Evolutionary conservation across 495 filamentous ascomycete species (phyloP).

Genomic region (Aspergillus asperescens): DNA sequence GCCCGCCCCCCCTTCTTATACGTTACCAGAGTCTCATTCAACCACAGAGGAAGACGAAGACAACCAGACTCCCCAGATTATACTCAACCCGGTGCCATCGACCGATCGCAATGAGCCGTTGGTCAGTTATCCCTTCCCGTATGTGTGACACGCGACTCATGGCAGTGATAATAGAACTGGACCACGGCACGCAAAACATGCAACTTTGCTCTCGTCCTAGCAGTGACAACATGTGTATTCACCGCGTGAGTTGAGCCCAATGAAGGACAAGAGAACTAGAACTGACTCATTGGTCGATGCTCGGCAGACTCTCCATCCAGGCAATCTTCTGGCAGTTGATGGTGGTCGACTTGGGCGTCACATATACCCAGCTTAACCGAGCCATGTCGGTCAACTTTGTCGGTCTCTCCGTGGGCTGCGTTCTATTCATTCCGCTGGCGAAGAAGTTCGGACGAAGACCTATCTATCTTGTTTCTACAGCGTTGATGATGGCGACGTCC

Average conservation of each 20-base stretch:
- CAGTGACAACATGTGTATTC: slow-evolving; percentile 30
- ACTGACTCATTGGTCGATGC: no score
- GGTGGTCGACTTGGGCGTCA: slow-evolving; percentile 26
- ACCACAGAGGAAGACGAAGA: slow-evolving; percentile 20
- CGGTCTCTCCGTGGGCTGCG: slow-evolving; percentile 28
- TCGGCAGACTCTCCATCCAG: slow-evolving; percentile 27
- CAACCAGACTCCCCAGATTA: slow-evolving; percentile 14
- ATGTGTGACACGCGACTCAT: not conserved
- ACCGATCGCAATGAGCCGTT: slow-evolving; percentile 34
- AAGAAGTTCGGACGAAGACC: slow-evolving; percentile 34
- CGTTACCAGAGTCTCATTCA: not conserved
- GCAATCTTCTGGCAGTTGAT: slow-evolving; percentile 36
- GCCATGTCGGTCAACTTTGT: slow-evolving; percentile 32
- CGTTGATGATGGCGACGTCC: slow-evolving; percentile 27
- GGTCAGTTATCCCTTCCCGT: slow-evolving; percentile 10
- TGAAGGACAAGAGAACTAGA: no score
- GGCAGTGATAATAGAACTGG: slow-evolving; percentile 28
- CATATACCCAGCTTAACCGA: slow-evolving; percentile 25
- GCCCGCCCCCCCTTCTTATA: not conserved
- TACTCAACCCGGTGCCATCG: slow-evolving; percentile 29
- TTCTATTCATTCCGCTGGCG: slow-evolving; percentile 32
- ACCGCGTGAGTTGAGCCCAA: slow-evolving; percentile 34
- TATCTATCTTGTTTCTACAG: slow-evolving; percentile 29
- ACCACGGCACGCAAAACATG: slow-evolving; percentile 26
- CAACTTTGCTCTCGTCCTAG: slow-evolving; percentile 31